A percentile compares a stretch with the other conserved stretches of the same genome.
These are phyloP conservation scores for Phylloporus sp. DNA, from an alignment of 1,284 basidiomycete genomes.

Conservation along the genomic window DNA sequence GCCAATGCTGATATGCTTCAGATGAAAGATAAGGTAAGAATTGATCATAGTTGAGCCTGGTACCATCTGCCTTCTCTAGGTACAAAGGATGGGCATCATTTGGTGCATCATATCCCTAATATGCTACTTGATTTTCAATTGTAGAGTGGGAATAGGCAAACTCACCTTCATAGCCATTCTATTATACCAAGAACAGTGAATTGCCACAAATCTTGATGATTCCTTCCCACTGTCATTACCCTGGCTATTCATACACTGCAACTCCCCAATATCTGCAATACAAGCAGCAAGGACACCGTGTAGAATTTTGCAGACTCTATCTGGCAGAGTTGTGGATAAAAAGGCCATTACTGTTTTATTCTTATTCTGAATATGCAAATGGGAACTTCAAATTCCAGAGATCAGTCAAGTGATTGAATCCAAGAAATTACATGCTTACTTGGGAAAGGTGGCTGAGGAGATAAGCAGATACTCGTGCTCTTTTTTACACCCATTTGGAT, in stretches of 20 bases:
- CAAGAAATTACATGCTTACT: neutral
- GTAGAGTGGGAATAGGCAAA: no score
- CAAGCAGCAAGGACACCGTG: neutral
- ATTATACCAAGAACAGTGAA: neutral
- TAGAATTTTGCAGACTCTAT: neutral
- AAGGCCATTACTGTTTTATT: neutral
- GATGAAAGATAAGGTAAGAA: neutral
- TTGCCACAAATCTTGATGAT: neutral
- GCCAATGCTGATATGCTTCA: neutral
- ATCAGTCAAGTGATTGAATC: neutral
- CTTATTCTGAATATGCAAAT: neutral
- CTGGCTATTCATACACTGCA: neutral
- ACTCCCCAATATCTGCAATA: neutral
- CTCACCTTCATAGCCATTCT: neutral
- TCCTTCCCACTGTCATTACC: neutral
- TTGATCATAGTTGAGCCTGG: neutral
- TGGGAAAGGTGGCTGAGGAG: neutral
- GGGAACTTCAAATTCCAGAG: neutral
- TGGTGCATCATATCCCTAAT: neutral
- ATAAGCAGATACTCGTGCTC: neutral
- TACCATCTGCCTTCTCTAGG: neutral
- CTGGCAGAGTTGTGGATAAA: neutral
- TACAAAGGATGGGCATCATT: neutral
- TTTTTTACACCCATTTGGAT: neutral
- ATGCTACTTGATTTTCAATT: no score